Conservation (phyloP, 2,329 filamentous ascomycete genomes). For the Sporothrix phasma region DNA sequence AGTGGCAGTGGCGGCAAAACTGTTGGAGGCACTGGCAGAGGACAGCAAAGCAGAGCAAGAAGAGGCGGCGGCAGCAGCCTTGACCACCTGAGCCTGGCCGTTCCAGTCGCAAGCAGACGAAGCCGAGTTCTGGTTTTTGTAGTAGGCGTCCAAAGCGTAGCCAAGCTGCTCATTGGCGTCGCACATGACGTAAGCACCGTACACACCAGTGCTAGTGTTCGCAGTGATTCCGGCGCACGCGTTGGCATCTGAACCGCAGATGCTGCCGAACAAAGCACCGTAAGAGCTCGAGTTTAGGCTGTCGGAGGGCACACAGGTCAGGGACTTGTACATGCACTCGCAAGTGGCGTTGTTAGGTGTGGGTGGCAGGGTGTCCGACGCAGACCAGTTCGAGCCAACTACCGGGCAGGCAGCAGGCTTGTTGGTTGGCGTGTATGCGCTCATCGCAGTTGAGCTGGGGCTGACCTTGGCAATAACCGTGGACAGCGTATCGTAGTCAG, state of each 20-base stretch:
- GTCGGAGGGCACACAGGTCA: slow-evolving; percentile 58
- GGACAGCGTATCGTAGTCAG: slow-evolving; percentile 66
- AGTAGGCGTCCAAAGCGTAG: slow-evolving; percentile 66
- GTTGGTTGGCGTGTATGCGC: slow-evolving; percentile 65
- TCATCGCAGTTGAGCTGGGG: slow-evolving; percentile 55
- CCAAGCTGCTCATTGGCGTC: slow-evolving; percentile 58
- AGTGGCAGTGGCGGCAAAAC: slow-evolving; percentile 38
- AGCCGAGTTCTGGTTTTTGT: slow-evolving; percentile 44
- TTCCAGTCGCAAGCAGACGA: slow-evolving; percentile 60
- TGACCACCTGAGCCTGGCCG: slow-evolving; percentile 51
- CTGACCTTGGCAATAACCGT: slow-evolving; percentile 57
- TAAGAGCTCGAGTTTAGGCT: slow-evolving; percentile 49
- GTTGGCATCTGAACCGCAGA: slow-evolving; percentile 50
- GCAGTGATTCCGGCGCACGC: slow-evolving; percentile 59
- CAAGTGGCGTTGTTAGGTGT: slow-evolving; percentile 71
- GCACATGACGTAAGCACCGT: slow-evolving; percentile 75
- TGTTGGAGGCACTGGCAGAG: slow-evolving; percentile 51
- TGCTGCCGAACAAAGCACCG: slow-evolving; percentile 59
- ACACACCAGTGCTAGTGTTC: slow-evolving; percentile 57
- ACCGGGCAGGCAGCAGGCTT: slow-evolving; percentile 62
- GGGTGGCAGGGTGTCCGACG: slow-evolving; percentile 64
- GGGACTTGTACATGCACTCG: slow-evolving; percentile 69
- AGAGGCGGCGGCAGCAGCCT: slow-evolving; percentile 35
- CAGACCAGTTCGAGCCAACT: slow-evolving; percentile 56
- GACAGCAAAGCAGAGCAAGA: slow-evolving; percentile 50